Percentiles rank a stretch among this genome's conserved stretches.
Evolutionary conservation across 805 yeast species (phyloP).

Genomic region (Zygotorulaspora danielsina): DNA sequence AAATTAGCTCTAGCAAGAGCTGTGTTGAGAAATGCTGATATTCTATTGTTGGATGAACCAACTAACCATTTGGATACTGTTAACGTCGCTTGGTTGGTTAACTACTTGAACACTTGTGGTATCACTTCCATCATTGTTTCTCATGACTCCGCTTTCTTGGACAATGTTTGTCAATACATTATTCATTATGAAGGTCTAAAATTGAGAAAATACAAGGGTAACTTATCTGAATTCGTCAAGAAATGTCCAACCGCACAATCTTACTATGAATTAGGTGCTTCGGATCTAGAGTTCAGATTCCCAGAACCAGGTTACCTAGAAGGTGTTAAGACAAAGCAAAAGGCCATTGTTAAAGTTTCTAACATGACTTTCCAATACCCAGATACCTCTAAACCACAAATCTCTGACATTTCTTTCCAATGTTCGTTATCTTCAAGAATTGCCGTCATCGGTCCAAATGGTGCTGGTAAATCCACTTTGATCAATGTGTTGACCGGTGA

Average conservation of each 20-base stretch:
- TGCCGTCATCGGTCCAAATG: slow-evolving; percentile 99
- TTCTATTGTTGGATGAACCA: slow-evolving; percentile 97
- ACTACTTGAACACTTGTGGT: slow-evolving; percentile 98
- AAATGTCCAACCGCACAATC: slow-evolving; percentile 98
- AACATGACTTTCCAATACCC: slow-evolving; percentile 99
- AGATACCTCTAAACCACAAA: slow-evolving; percentile 97
- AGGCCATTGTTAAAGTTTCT: slow-evolving; percentile 97
- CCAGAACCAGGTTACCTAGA: slow-evolving; percentile 99
- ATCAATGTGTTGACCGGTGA: slow-evolving; percentile 99
- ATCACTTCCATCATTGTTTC: slow-evolving; percentile 97
- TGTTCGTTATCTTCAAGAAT: slow-evolving; percentile 98
- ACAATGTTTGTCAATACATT: slow-evolving; percentile 94
- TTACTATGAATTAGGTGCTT: slow-evolving; percentile 97
- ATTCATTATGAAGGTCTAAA: slow-evolving; percentile 99
- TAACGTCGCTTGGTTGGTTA: slow-evolving; percentile 99
- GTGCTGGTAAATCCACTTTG: slow-evolving; percentile 99
- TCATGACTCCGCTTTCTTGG: slow-evolving; percentile 99
- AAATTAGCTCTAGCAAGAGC: slow-evolving; percentile 99
- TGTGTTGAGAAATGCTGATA: slow-evolving; percentile 96
- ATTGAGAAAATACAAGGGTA: slow-evolving; percentile 99
- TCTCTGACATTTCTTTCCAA: slow-evolving; percentile 89
- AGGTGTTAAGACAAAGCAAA: slow-evolving; percentile 99
- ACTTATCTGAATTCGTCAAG: slow-evolving; percentile 97
- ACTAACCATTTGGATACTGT: slow-evolving; percentile 99
- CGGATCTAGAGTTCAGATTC: slow-evolving; percentile 94